Conservation (phyloP, 345 rosid genomes). For the Eucalyptus caleyi region DNA sequence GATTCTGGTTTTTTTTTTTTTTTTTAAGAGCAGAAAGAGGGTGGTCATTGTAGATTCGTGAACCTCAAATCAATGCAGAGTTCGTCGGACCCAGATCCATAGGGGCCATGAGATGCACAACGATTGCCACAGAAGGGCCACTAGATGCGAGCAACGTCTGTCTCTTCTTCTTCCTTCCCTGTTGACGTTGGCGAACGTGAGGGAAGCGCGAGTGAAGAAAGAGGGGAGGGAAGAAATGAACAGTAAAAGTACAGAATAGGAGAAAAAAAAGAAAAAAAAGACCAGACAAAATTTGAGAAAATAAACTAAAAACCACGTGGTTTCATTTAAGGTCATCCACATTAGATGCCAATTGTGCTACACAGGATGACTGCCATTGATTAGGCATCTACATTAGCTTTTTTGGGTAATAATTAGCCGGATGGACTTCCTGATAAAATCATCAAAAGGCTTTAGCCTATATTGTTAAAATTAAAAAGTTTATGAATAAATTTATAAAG, state of each 20-base stretch:
- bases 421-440: not conserved
- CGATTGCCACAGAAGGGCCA: too few species aligned
- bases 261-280: not conserved
- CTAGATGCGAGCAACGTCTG: not conserved
- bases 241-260: not conserved
- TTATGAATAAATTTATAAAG: not conserved
- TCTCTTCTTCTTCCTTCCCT: not conserved
- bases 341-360: not conserved
- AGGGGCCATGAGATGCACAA: too few species aligned
- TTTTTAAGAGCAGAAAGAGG: too few species aligned
- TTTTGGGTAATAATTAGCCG: not conserved
- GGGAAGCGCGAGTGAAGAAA: not conserved
- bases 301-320: not conserved
- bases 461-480: not conserved
- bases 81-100: too few species aligned
- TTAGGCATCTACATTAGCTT: not conserved
- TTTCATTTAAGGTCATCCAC: not conserved
- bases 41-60: too few species aligned
- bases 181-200: not conserved
- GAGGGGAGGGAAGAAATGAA: not conserved
- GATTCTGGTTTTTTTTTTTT: too few species aligned
- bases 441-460: not conserved
- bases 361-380: fast-evolving
- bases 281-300: not conserved
- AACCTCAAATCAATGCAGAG: too few species aligned